phyloP scores from a whole-genome alignment of 768 basidiomycete genomes.

The Candolleomyces efflorescens region DNA sequence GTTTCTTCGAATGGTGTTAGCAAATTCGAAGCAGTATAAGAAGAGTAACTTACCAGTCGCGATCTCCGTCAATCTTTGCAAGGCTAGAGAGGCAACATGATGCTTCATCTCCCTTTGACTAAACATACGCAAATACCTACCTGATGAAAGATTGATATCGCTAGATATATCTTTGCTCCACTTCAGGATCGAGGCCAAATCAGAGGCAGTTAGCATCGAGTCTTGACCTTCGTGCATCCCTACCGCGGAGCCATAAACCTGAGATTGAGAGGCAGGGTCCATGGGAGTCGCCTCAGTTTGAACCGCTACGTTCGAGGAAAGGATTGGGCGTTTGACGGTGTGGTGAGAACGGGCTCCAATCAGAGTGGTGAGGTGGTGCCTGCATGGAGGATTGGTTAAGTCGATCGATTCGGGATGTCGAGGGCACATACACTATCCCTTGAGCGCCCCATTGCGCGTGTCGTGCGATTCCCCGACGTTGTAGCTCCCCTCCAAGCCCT shows the following conservation, averaged over 20 bases:
- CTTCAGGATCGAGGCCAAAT: constrained; percentile 64
- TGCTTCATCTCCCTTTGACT: no score
- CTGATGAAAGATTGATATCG: constrained; percentile 65
- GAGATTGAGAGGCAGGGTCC: constrained; percentile 20
- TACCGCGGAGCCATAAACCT: constrained; percentile 24
- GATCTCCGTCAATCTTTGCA: constrained; percentile 69
- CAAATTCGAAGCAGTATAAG: neutral
- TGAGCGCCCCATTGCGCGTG: constrained; percentile 72
- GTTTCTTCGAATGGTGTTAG: constrained; percentile 37
- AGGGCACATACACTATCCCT: constrained; percentile 56
- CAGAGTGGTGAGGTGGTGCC: constrained; percentile 45
- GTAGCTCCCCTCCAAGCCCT: constrained; percentile 62
- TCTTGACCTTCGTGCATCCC: constrained; percentile 49
- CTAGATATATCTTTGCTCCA: constrained; percentile 75
- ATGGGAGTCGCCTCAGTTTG: constrained; percentile 48
- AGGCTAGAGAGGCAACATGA: constrained; percentile 29
- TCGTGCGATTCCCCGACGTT: constrained; percentile 59
- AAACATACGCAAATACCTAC: constrained; percentile 21
- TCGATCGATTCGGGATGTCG: neutral
- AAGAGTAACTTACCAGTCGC: constrained; percentile 44
- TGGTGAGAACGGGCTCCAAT: constrained; percentile 42
- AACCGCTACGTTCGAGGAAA: constrained; percentile 57
- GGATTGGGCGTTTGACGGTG: constrained; percentile 50
- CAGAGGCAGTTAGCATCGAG: constrained; percentile 52
- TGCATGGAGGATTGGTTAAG: constrained; percentile 15